These are phyloP conservation scores for Didymella arachidicola DNA, from an alignment of 2,329 filamentous ascomycete species.

Conservation along the genomic window DNA sequence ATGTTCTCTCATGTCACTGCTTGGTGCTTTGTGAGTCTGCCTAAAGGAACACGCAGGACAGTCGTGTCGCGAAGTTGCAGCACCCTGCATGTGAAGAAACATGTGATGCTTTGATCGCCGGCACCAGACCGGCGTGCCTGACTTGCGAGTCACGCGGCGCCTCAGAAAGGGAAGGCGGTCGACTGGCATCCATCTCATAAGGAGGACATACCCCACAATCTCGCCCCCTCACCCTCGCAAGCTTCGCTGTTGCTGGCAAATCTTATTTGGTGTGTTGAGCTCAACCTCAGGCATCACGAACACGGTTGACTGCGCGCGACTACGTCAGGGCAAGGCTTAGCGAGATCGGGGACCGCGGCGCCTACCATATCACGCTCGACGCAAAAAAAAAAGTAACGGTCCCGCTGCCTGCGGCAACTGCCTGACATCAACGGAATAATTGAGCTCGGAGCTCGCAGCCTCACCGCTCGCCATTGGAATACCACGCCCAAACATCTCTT, in stretches of 20 bases:
- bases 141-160: constrained; percentile 17
- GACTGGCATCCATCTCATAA: not conserved
- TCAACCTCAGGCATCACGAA: constrained; percentile 11
- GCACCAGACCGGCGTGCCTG: constrained; percentile 13
- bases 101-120: constrained; percentile 12
- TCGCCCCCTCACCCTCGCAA: not conserved
- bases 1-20: not conserved
- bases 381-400: constrained; percentile 21
- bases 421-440: constrained; percentile 7
- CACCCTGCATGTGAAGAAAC: constrained; percentile 20
- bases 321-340: constrained; percentile 13
- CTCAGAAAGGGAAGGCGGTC: constrained; percentile 5
- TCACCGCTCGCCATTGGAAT: constrained; percentile 3
- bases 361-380: constrained; percentile 7
- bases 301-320: constrained; percentile 2
- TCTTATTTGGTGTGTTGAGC: not conserved
- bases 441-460: constrained; percentile 5
- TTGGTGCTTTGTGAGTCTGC: not conserved
- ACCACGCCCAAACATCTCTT: not conserved
- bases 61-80: not conserved
- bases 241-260: not conserved
- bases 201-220: not conserved
- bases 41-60: not conserved
- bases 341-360: constrained; percentile 22
- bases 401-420: constrained; percentile 14